These are phyloP conservation scores for Kregervanrija pseudodelftensis DNA, from an alignment of 805 yeast species.

Conservation along the genomic window DNA sequence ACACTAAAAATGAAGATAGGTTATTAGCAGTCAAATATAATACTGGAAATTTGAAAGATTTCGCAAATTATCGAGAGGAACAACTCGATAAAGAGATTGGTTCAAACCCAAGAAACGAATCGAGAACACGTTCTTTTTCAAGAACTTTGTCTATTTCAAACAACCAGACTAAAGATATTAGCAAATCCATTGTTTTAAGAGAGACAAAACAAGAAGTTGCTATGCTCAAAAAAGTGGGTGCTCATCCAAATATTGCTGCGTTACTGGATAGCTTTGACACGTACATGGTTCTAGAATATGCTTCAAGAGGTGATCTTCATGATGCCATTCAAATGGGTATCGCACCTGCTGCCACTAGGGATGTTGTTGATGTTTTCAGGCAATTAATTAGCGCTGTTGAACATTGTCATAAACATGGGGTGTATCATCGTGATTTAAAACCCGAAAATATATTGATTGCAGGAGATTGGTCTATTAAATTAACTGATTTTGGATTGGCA, in stretches of 20 bases:
- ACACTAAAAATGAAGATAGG: constrained; percentile 36
- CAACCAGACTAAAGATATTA: constrained; percentile 11
- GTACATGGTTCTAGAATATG: constrained; percentile 62
- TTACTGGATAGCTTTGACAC: constrained; percentile 45
- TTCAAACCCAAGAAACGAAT: constrained; percentile 3
- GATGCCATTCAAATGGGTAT: constrained; percentile 63
- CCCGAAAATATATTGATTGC: constrained; percentile 50
- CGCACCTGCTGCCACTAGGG: constrained; percentile 54
- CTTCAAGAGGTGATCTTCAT: constrained; percentile 81
- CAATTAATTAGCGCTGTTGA: constrained; percentile 45
- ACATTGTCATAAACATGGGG: constrained; percentile 40
- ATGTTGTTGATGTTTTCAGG: constrained; percentile 45
- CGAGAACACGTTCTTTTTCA: constrained; percentile 10
- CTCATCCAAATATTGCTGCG: constrained; percentile 38
- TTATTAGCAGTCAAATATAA: constrained; percentile 85
- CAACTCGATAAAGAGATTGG: constrained; percentile 11
- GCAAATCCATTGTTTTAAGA: constrained; percentile 31
- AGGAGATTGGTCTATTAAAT: constrained; percentile 49
- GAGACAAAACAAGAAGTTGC: constrained; percentile 67
- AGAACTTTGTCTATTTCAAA: constrained; percentile 8
- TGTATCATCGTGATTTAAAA: constrained; percentile 50
- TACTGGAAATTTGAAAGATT: constrained; percentile 46
- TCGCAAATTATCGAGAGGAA: constrained; percentile 20
- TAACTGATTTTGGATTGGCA: constrained; percentile 56
- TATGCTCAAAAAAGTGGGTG: constrained; percentile 57